These are phyloP conservation scores for Henckelia pumila DNA, from an alignment of 257 asterid genomes.

Conservation along the genomic window DNA sequence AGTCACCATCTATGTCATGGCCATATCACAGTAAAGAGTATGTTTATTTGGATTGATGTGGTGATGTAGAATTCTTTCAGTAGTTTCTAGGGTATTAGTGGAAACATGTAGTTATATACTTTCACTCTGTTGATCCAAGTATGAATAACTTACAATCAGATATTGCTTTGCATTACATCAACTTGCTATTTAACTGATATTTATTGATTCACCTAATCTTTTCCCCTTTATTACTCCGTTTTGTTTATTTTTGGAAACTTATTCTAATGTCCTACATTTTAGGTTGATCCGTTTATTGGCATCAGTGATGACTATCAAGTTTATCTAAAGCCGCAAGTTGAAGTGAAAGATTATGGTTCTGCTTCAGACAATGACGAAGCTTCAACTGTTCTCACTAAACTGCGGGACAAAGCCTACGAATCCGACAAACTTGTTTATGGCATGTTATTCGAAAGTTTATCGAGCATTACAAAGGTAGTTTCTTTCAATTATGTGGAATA, in stretches of 20 bases:
- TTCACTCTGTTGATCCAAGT: background rate
- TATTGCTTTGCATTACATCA: background rate
- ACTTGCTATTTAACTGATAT: background rate
- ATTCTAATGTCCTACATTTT: conserved; percentile 17
- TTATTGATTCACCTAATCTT: conserved; percentile 6
- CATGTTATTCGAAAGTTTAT: conserved; percentile 54
- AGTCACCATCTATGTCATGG: background rate
- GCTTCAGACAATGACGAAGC: conserved; percentile 68
- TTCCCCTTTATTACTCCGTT: background rate
- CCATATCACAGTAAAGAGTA: background rate
- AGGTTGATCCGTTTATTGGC: conserved; percentile 90
- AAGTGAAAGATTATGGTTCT: conserved; percentile 58
- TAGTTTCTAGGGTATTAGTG: background rate
- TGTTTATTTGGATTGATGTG: background rate
- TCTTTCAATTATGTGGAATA: conserved; percentile 10
- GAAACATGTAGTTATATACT: background rate
- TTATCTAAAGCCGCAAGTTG: conserved; percentile 56
- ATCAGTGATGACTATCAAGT: conserved; percentile 79
- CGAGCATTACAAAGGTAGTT: conserved; percentile 61
- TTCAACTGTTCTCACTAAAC: conserved; percentile 47
- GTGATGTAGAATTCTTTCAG: background rate
- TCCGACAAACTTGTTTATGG: conserved; percentile 45
- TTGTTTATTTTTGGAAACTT: background rate
- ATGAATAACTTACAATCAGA: background rate
- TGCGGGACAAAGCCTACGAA: conserved; percentile 50